Percentiles rank a stretch among this genome's conserved stretches.
These are phyloP conservation scores for Rhizophagus sp. DNA, from an alignment of 192 early-diverging fungal genomes.

Conservation along the genomic window DNA sequence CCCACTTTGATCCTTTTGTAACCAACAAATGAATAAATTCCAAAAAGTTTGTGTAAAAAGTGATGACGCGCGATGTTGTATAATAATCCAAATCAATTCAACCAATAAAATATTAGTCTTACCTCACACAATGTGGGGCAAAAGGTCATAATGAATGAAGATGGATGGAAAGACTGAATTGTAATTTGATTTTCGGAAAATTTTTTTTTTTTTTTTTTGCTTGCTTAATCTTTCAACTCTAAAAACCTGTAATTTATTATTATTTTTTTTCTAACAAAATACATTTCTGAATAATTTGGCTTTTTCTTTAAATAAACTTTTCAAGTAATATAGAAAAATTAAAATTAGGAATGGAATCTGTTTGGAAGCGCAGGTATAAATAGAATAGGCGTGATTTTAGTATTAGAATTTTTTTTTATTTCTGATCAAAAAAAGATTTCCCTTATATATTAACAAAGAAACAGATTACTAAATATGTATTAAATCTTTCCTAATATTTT, in stretches of 20 bases:
- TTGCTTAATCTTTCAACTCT: neutral
- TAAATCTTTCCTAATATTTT: neutral
- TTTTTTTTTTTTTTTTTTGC: neutral
- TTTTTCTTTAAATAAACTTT: neutral
- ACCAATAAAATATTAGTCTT: neutral
- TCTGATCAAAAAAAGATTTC: neutral
- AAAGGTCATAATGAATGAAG: neutral
- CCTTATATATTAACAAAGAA: no score
- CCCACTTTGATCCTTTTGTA: no score
- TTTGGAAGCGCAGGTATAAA: conserved; percentile 10
- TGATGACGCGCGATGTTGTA: neutral
- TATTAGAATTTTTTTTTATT: neutral
- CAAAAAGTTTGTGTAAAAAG: neutral
- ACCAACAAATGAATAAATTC: neutral
- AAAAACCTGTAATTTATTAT: conserved; percentile 3
- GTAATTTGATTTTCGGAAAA: conserved; percentile 8
- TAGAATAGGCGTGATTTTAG: neutral
- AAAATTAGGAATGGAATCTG: conserved; percentile 3
- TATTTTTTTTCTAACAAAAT: neutral
- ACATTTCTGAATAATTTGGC: neutral
- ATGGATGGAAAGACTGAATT: neutral
- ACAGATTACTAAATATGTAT: neutral
- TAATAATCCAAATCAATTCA: neutral
- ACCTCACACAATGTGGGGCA: neutral
- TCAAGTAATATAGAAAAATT: neutral